Conservation (phyloP, 2,329 filamentous ascomycete species). For the Ophidiomyces ophidiicola region DNA sequence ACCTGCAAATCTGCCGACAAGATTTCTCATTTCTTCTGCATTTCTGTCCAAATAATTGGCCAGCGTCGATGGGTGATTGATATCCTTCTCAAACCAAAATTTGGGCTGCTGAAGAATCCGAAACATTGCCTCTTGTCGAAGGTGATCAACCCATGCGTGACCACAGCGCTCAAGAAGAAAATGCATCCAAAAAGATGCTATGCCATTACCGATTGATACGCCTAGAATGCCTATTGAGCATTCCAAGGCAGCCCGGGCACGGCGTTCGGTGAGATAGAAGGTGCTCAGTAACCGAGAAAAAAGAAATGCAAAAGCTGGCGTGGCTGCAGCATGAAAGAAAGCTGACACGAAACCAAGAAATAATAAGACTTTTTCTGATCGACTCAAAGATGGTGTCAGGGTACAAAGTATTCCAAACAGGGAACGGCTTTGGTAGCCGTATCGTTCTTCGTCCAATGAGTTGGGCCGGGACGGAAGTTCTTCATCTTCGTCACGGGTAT, state of each 20-base stretch:
- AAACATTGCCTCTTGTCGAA: slow-evolving; percentile 56
- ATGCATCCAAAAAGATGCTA: slow-evolving; percentile 53
- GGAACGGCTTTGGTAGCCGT: slow-evolving; percentile 15
- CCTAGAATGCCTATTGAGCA: slow-evolving; percentile 61
- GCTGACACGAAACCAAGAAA: slow-evolving; percentile 50
- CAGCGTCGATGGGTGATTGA: slow-evolving; percentile 52
- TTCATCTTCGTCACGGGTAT: too few relatives aligned
- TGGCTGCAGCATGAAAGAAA: slow-evolving; percentile 52
- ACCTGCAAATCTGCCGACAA: slow-evolving; percentile 66
- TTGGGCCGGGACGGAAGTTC: too few relatives aligned
- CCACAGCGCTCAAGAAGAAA: slow-evolving; percentile 60
- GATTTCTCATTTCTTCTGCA: slow-evolving; percentile 74
- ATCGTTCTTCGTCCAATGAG: too few relatives aligned
- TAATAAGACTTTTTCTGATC: slow-evolving; percentile 43
- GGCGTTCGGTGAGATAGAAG: slow-evolving; percentile 48
- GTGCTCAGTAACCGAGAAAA: slow-evolving; percentile 60
- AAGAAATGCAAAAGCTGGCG: slow-evolving; percentile 63
- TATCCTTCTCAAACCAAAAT: slow-evolving; percentile 61
- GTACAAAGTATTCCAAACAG: slow-evolving; percentile 51
- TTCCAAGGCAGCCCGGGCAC: slow-evolving; percentile 41
- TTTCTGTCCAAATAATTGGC: slow-evolving; percentile 65
- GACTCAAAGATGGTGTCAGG: slow-evolving; percentile 54
- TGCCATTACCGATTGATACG: slow-evolving; percentile 55
- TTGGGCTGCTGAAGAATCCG: slow-evolving; percentile 63
- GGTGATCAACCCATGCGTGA: slow-evolving; percentile 62